Evolutionary conservation across 148 eudicot genomes (phyloP), one percentile per base, ranked within the genome.

Genomic region (Rhododendron williamsianum): DNA sequence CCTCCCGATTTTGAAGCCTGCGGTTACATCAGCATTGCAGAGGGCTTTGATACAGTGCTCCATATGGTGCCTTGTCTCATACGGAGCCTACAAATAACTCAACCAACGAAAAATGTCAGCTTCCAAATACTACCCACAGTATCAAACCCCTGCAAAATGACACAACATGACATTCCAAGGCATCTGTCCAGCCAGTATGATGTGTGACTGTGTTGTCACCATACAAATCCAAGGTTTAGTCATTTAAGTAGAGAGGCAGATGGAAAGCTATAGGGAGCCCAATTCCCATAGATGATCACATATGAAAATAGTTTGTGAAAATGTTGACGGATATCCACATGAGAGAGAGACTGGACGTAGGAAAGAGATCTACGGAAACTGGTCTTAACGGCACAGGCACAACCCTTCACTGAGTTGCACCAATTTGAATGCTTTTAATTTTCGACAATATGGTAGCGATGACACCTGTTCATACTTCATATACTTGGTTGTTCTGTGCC

Each of bases 1-100:
- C 83, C 91, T 93, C 81, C 95, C 95, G 63, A 95, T 87, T 82
- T 73, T 90, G 84, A 94, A 95, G 86, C 93, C 98, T 74, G 90
- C 87, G 19, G 92, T 93, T 16, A 91, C 84, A 83, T 95, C 92
- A 35, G 97, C 87, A 43, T 95, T 95, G 89, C 98, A 95, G 35
- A 95, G 91, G 87, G 91, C 95, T 91, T 94, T 86, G 27, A 93
- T 90, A 89, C 90, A 91, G 87, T 48, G 89, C 78, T 91, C 91
- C 89, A 94, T 86, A 78, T 35, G 46, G 12, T 90, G 67, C 87
- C 92, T 87, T 56, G 94, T 94, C 10, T 89, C 81, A 41, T 90
- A 87, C 3, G 87, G 91, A 25, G 94, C 97, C 97, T 94, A 90
- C 78, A 65, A 84, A 78, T 25, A 65, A 71, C 19, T 25, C 43